Evolutionary conservation across 2,329 filamentous ascomycete genomes (phyloP), one percentile per base, ranked within the genome.

Genomic region (Aspergillus floridensis): DNA sequence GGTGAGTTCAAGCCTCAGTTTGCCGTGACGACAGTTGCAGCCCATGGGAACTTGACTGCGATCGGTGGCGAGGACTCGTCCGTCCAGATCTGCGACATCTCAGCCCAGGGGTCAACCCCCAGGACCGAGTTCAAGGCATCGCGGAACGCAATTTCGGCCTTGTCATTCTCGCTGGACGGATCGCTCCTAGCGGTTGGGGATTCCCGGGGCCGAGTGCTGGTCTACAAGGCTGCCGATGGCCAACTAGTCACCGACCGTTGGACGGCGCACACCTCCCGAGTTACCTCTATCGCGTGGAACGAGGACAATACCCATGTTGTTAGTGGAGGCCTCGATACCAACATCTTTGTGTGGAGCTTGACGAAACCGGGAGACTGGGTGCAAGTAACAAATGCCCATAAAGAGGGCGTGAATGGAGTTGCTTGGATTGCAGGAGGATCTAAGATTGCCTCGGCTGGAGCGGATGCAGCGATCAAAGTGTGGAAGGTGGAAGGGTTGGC

Each of bases 321-420:
- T 21, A 96, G 90, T 72, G 93, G 93, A 12, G 89, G 87, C 49
- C 79, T 99, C 53, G 95, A 99, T 74, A 97, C 93, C 0, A 92
- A 96, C 70, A 84, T 99, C 21, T 93, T 91, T 72, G 87, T 96
- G 31, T 99, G 95, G 92, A 96, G 91, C 73, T 76, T 97, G 58
- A 79, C 81, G 48, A 90, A 91, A 72, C 93, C 93, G 0, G 92
- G 91, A 2, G 90, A 90, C 76, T 85, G 93, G 66, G 85, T 96
- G 66, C 93, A 95, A 80, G 88, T 87, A 14, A 78, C 87, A 22
- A 96, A 96, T 71, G 92, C 93, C 53, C 95, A 99, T 79, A 97
- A 97, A 79, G 95, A 98, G 71, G 95, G 95, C 10, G 92, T 98
- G 19, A 92, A 89, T 66, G 93, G 91, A 16, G 89, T 98, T 16